Conservation (phyloP, 495 filamentous ascomycete species). For the Penicillium robsamsonii region DNA sequence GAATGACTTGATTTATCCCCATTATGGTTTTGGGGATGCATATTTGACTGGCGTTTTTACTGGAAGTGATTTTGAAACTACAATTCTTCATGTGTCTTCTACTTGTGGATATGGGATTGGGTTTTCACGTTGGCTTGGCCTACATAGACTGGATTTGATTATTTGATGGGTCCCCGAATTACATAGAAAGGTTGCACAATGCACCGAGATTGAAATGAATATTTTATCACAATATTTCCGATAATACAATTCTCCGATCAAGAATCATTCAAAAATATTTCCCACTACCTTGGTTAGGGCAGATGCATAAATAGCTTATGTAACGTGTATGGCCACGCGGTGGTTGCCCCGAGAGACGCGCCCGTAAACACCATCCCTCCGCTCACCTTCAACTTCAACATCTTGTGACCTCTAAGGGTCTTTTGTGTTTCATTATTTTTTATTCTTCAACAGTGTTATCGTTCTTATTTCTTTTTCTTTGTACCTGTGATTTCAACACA, state of each 20-base stretch:
- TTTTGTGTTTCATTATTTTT: conserved; percentile 19
- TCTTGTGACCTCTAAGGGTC: conserved; percentile 32
- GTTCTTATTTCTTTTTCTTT: conserved; percentile 16
- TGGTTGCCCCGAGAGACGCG: conserved; percentile 50
- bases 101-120: conserved; percentile 14
- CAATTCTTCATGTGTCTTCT: conserved; percentile 20
- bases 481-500: conserved; percentile 16
- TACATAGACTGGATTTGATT: conserved; percentile 20
- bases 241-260: background rate
- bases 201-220: conserved; percentile 10
- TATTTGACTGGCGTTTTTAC: conserved; percentile 18
- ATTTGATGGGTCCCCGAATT: conserved; percentile 4
- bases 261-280: background rate
- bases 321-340: conserved; percentile 13
- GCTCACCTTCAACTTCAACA: conserved; percentile 27
- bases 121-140: conserved; percentile 4
- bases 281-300: background rate
- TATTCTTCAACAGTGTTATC: conserved; percentile 14
- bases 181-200: conserved; percentile 12
- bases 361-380: conserved; percentile 40
- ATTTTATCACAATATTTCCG: background rate
- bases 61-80: conserved; percentile 1
- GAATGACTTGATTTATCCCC: conserved; percentile 9
- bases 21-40: conserved; percentile 9
- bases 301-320: background rate